Conservation (phyloP, 495 filamentous ascomycete species). For the Parachaetomium inaequale region DNA sequence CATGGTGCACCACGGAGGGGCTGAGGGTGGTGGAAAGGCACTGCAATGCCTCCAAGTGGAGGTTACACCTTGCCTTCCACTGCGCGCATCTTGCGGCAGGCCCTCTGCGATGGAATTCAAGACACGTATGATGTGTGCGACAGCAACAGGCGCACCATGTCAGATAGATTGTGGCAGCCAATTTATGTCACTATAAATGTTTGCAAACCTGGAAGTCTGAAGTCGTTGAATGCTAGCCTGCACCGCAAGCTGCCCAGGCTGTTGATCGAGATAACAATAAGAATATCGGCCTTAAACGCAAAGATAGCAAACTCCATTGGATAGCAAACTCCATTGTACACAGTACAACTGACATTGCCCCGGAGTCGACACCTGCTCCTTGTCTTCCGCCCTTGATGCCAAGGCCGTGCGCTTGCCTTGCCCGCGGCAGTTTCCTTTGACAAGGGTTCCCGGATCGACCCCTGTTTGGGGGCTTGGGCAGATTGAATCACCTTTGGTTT, state of each 20-base stretch:
- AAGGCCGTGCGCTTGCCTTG: slow-evolving; percentile 4
- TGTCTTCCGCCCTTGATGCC: not conserved
- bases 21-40: not conserved
- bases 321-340: no score
- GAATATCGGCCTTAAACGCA: no score
- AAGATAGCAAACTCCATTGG: no score
- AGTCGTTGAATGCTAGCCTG: no score
- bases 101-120: not conserved
- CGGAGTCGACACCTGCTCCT: no score
- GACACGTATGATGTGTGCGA: not conserved
- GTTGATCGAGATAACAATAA: no score
- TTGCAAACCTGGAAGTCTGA: no score
- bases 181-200: not conserved
- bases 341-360: not conserved
- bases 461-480: slow-evolving; percentile 7
- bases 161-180: not conserved
- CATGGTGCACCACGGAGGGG: not conserved
- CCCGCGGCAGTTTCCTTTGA: slow-evolving; percentile 16
- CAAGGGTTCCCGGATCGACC: slow-evolving; percentile 10
- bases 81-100: not conserved
- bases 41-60: slow-evolving; percentile 10
- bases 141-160: not conserved
- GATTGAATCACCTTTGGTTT: slow-evolving; percentile 3
- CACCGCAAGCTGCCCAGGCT: no score
- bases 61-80: not conserved